phyloP scores from a whole-genome alignment of 257 asterid species.

The Fraxinus anomala region DNA sequence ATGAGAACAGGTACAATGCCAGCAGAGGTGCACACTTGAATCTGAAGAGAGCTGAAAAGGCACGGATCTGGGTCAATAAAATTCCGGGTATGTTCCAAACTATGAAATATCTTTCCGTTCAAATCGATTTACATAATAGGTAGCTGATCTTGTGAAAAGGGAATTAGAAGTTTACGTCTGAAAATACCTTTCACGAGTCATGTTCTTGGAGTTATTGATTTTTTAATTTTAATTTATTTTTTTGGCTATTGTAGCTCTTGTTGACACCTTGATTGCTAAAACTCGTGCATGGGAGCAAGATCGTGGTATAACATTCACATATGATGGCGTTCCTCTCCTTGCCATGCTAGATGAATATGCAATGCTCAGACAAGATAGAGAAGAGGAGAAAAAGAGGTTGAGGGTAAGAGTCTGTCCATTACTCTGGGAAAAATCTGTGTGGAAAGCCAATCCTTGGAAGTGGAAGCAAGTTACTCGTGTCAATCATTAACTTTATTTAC shows the following conservation, averaged over 20 bases:
- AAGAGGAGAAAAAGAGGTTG: slow-evolving; percentile 69
- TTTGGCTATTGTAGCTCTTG: slow-evolving; percentile 49
- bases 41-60: slow-evolving; percentile 81
- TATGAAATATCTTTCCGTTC: neutral
- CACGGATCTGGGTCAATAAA: slow-evolving; percentile 59
- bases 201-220: neutral
- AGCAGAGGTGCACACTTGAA: slow-evolving; percentile 79
- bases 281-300: slow-evolving; percentile 71
- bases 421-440: neutral
- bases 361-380: slow-evolving; percentile 69
- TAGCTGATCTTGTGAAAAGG: neutral
- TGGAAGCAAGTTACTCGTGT: neutral
- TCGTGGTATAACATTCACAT: slow-evolving; percentile 50
- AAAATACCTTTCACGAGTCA: neutral
- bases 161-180: neutral
- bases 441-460: neutral
- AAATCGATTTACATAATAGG: neutral
- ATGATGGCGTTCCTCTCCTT: slow-evolving; percentile 71
- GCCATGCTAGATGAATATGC: slow-evolving; percentile 72
- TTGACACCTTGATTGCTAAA: slow-evolving; percentile 57
- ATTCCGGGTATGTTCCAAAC: slow-evolving; percentile 57
- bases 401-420: slow-evolving; percentile 39
- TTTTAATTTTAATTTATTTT: neutral
- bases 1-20: slow-evolving; percentile 68
- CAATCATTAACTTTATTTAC: neutral